Evolutionary conservation across 148 eudicot genomes (phyloP).

Genomic region (Fallopia convolvulus): DNA sequence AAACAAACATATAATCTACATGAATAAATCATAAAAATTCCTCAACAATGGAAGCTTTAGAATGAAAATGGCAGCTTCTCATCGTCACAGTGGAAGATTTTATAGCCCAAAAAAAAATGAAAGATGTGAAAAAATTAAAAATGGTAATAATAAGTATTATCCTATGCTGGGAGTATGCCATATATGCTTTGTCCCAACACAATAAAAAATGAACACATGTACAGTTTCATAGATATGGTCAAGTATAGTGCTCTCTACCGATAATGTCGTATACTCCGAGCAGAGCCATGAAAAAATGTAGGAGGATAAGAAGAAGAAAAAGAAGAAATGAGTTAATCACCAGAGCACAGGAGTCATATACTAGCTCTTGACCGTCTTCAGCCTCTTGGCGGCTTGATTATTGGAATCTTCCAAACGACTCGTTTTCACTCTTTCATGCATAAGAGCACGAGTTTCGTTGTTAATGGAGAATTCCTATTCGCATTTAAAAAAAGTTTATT

Average conservation of each 20-base stretch:
- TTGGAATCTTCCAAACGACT: background rate
- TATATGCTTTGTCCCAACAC: constrained; percentile 7
- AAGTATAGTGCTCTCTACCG: constrained; percentile 8
- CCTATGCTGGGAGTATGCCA: background rate
- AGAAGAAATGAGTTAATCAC: background rate
- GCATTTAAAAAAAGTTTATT: background rate
- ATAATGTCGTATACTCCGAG: constrained; percentile 1
- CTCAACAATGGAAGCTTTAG: constrained; percentile 7
- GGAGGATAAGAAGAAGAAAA: background rate
- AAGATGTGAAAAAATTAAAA: background rate
- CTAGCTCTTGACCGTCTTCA: constrained; percentile 1
- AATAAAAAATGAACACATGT: background rate
- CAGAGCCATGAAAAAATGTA: background rate
- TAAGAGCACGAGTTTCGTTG: background rate
- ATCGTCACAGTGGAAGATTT: constrained; percentile 11
- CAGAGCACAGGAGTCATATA: background rate
- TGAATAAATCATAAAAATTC: constrained; percentile 3
- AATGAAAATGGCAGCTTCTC: constrained; percentile 7
- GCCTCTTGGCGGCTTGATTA: constrained; percentile 6
- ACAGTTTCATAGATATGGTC: constrained; percentile 7
- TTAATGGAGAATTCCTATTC: background rate
- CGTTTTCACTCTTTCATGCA: background rate
- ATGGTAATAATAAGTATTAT: background rate
- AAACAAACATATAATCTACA: constrained; percentile 5
- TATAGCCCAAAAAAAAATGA: background rate